Base-by-base conservation (phyloP, 2,329 filamentous ascomycete species). In the Diaporthe capsici region DNA sequence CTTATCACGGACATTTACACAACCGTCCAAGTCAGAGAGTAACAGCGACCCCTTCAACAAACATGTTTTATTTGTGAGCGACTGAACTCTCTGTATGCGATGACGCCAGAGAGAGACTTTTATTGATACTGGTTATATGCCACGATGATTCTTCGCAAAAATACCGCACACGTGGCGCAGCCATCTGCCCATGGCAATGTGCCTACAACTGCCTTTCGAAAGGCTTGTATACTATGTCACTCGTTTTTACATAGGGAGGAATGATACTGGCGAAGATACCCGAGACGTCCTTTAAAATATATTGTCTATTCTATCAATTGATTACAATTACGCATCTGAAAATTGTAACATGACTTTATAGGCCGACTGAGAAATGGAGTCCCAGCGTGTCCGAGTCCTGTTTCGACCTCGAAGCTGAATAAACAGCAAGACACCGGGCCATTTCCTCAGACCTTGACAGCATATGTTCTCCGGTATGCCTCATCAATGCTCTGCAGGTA, bases 391-490 rank as follows among this genome's bases (percentile, higher is more conserved):
- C 25, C 9, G 10, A 10, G 12, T 2, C 25, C 20, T 1, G 17
- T 55, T 39, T 9, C 25, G 12, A 31, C 3, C 25, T 25, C 13
- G 15, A 0, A 31, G 25, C 25, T 15, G 28, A 4, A 6, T 4
- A 31, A 25, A 7, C 15, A 25, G 25, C 12, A 55, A 31, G 25
- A 1, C 15, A 4, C 1, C 10, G 15, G 13, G 9, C 1, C 13
- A 17, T 12, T 22, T 25, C 31, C 8, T 53, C 90, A 96, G 84
- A 89, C 92, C 90, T 96, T 94, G 87, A 96, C 83, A 75, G 89
- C 86, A 85, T 97, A 97, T 82, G 90, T 90, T 81, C 94, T 91
- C 87, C 93, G 92, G 92, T 94, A 97, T 93, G 95, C 95, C 80
- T 95, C 94, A 82, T 97, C 94, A 65, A 97, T 90, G 83, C 93